phyloP scores from a whole-genome alignment of 495 filamentous ascomycete species.

The Aspergillus nidulans region DNA sequence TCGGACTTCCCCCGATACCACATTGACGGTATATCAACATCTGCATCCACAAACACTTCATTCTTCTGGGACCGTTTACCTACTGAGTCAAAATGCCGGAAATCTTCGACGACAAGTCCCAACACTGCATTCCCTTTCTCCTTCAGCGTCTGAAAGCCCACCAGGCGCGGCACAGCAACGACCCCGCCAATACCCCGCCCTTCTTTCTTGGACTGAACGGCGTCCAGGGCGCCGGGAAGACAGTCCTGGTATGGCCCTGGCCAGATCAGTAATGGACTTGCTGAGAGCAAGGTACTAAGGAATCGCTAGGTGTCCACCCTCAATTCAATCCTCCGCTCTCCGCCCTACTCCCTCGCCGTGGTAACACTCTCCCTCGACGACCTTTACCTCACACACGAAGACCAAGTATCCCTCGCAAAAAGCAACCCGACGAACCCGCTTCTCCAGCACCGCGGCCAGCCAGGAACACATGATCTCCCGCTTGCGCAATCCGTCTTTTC shows the following conservation, averaged over 20 bases:
- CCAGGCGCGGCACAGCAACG: constrained; percentile 28
- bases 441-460: constrained; percentile 79
- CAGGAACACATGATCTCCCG: constrained; percentile 75
- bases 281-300: too few species aligned
- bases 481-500: constrained; percentile 60
- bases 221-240: constrained; percentile 87
- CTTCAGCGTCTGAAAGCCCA: constrained; percentile 59
- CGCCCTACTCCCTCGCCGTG: constrained; percentile 63
- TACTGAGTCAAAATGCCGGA: constrained; percentile 33
- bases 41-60: not conserved
- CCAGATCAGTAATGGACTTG: not conserved
- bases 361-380: constrained; percentile 86
- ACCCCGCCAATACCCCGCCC: constrained; percentile 41
- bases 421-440: constrained; percentile 66
- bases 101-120: constrained; percentile 81
- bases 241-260: constrained; percentile 59
- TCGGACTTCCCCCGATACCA: not conserved
- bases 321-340: constrained; percentile 57
- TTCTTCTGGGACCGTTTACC: not conserved
- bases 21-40: constrained; percentile 1
- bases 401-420: constrained; percentile 62
- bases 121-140: constrained; percentile 81
- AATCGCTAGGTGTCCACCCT: constrained; percentile 58
- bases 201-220: constrained; percentile 61
- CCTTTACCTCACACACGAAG: constrained; percentile 72